These are phyloP conservation scores for Planoprotostelium fungivorum DNA, from an alignment of 78 protist genomes.

Conservation along the genomic window DNA sequence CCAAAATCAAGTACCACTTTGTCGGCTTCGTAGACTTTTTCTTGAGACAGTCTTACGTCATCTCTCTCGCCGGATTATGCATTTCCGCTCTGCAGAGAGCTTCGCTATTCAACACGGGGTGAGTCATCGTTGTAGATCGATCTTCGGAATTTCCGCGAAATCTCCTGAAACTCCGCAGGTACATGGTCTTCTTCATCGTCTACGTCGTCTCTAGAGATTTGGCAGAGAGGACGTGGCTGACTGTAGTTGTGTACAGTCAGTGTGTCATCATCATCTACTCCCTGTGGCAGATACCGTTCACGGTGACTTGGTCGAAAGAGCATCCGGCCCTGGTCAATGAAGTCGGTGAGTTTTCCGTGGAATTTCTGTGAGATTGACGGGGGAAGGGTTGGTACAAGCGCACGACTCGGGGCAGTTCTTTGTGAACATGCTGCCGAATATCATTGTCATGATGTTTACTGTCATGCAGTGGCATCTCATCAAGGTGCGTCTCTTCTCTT, in stretches of 20 bases:
- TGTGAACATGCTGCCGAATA: neutral
- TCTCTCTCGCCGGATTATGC: neutral
- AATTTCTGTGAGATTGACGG: neutral
- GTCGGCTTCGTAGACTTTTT: neutral
- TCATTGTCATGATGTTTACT: neutral
- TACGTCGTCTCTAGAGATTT: neutral
- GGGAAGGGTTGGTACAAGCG: neutral
- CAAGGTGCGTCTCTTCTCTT: too few relatives aligned
- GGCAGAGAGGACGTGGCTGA: neutral
- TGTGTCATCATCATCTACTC: neutral
- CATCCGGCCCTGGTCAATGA: neutral
- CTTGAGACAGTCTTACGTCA: neutral
- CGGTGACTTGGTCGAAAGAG: neutral
- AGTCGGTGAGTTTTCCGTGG: neutral
- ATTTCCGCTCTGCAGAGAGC: neutral
- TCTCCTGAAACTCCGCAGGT: neutral
- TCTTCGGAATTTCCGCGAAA: neutral
- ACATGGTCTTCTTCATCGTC: neutral
- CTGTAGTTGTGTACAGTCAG: neutral
- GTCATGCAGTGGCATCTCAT: neutral
- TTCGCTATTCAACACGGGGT: neutral
- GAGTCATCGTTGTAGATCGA: too few relatives aligned
- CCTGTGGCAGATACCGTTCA: neutral
- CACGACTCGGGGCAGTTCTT: neutral
- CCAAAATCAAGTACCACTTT: neutral